These are phyloP conservation scores for Orbilia ellipsospora DNA, from an alignment of 2,329 filamentous ascomycete species.

Conservation along the genomic window DNA sequence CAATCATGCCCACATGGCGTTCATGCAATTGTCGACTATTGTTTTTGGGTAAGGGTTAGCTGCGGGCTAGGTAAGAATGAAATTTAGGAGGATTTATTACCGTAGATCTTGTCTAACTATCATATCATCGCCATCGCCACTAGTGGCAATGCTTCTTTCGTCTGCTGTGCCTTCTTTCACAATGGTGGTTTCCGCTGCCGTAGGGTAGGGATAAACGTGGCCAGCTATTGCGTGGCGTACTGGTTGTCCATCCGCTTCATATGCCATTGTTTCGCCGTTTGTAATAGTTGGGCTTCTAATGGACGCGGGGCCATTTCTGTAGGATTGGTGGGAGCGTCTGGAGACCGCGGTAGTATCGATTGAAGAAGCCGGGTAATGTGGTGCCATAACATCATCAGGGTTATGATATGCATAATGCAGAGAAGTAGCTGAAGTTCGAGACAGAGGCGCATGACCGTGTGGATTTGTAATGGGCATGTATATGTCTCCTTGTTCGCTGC, in stretches of 20 bases:
- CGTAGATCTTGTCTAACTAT: slow-evolving; percentile 46
- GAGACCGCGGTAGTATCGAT: slow-evolving; percentile 47
- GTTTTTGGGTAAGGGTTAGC: neutral
- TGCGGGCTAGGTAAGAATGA: neutral
- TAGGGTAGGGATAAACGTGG: slow-evolving; percentile 19
- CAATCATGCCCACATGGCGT: slow-evolving; percentile 62
- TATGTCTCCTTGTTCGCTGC: slow-evolving; percentile 48
- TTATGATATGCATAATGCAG: slow-evolving; percentile 37
- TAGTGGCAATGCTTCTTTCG: slow-evolving; percentile 53
- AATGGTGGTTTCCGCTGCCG: slow-evolving; percentile 5
- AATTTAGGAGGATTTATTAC: slow-evolving; percentile 3
- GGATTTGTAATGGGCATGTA: slow-evolving; percentile 41
- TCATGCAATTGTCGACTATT: slow-evolving; percentile 56
- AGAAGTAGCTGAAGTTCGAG: slow-evolving; percentile 34
- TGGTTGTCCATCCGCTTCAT: slow-evolving; percentile 40
- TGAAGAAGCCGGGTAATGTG: slow-evolving; percentile 28
- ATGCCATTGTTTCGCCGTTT: slow-evolving; percentile 27
- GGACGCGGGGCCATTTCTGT: slow-evolving; percentile 28
- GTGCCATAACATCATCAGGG: slow-evolving; percentile 32
- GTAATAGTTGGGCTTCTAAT: slow-evolving; percentile 25
- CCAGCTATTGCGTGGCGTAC: neutral
- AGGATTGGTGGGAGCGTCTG: slow-evolving; percentile 37
- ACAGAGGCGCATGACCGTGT: slow-evolving; percentile 30
- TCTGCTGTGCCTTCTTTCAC: slow-evolving; percentile 38
- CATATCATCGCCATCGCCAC: slow-evolving; percentile 52